Base-by-base conservation (phyloP, 768 basidiomycete species). In the Pulveroboletus sp. region DNA sequence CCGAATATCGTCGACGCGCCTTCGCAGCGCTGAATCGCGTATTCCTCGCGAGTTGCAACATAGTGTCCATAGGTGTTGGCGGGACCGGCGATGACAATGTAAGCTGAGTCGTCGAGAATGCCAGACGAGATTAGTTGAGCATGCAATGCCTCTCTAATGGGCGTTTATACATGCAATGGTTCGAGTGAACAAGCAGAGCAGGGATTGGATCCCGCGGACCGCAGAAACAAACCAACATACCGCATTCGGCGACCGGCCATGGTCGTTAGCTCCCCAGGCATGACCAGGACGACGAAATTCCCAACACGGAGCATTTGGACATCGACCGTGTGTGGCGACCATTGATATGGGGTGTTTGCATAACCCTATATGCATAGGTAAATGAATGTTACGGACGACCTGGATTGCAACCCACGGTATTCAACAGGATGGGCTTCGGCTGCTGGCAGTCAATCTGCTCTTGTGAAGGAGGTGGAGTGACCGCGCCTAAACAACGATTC, bases 231-330 rank as follows among this genome's bases (percentile, higher is more conserved):
- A 49, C 31, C 41, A 6, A 64, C 78, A 41, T 48, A 86, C 84
- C 87, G 77, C 47, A 90, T 73, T 34, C 89, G 77, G 51, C 89
- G 70, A 13, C 88, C 88, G 32, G 86, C 75, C 89, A 90, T 90
- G 3, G 89, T 91, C 6, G 88, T 90, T 49, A 88, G 66, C 65
- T 91, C 89, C 24, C 86, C 85, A n/a, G 87, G 86, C 59, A 89
- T 78, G 54, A 88, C 75, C 49, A 88, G 72, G 65, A 89, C 81
- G 45, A 89, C 84, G 52, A 89, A 75, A 50, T 87, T 83, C 33
- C 89, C 89, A 27, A 84, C 75, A 33, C 87, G 85, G 47, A 89
- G 69, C 73, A 89, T 83, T 68, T 90, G 89, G 39, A 89, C 72
- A 58, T 87, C 80, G 39, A 90, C 87, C 1, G 79, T 84, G 60